A percentile compares a stretch with the other conserved stretches of the same genome.
phyloP scores from a whole-genome alignment of 768 basidiomycete genomes.

The Thelephora ganbajun region DNA sequence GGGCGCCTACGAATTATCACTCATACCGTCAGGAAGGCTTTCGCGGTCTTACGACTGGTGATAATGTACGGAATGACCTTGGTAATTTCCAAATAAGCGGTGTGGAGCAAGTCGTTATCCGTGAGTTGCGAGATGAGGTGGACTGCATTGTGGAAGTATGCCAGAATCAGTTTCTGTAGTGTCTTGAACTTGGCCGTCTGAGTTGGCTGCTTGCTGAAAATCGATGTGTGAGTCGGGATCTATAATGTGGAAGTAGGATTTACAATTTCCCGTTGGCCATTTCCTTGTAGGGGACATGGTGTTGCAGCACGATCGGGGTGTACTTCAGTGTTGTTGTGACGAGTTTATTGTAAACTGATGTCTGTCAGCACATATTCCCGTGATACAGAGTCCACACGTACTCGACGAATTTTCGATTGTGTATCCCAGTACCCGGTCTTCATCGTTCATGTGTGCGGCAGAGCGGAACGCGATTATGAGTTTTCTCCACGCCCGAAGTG shows the following conservation, averaged over 20 bases:
- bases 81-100: constrained; percentile 72
- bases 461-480: constrained; percentile 84
- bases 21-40: constrained; percentile 71
- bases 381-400: constrained; percentile 18
- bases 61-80: constrained; percentile 85
- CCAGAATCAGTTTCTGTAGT: constrained; percentile 75
- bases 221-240: background rate
- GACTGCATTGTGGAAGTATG: constrained; percentile 80
- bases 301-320: constrained; percentile 76
- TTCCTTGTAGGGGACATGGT: constrained; percentile 82
- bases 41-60: constrained; percentile 71
- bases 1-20: background rate
- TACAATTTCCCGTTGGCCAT: constrained; percentile 77
- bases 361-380: constrained; percentile 2
- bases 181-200: constrained; percentile 73
- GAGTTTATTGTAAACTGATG: constrained; percentile 85
- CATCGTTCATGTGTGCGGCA: constrained; percentile 82
- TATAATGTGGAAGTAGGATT: constrained; percentile 16
- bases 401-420: constrained; percentile 71
- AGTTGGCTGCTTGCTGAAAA: constrained; percentile 63
- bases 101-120: constrained; percentile 45
- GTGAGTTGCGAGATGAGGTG: constrained; percentile 67
- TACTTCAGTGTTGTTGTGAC: constrained; percentile 77
- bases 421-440: constrained; percentile 69
- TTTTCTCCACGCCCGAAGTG: constrained; percentile 70